Base-by-base conservation (phyloP, 257 asterid genomes). In the Scutellaria galericulata region DNA sequence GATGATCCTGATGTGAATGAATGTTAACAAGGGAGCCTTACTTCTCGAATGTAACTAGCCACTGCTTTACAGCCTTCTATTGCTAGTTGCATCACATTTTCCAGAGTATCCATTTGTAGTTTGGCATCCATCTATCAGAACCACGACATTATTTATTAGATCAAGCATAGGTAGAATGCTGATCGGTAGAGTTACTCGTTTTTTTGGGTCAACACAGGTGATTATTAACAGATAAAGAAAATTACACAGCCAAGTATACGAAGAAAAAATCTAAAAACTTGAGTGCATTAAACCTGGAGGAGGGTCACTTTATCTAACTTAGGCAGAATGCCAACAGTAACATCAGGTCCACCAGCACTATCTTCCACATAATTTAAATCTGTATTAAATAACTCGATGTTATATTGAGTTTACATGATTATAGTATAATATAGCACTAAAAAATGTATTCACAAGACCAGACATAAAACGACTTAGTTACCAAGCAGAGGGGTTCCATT, bases 331-430 rank as follows among this genome's bases (percentile, higher is more conserved):
- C 97, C 99, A 7, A 95, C 91, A 1, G 99, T 92, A 74, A 95
- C 97, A 85, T 95, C 99, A 65, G 99, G 92, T 50, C 98, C 99
- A 70, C 98, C 99, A 75, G 97, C 98, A 68, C 97, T 90, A 82
- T 95, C 99, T 80, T 95, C 99, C 65, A 84, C 80, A 73, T 92
- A 95, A 80, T 88, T 95, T 60, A 95, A 82, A 88, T 95, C 99
- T 93, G 87, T 7, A 52, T 46, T 14, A 22, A 61, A 62, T 72
- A 71, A 27, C 40, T 22, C 27, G 8, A 46, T n/a, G 41, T 66
- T 76, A 55, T n/a, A 2, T 22, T 7, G 6, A 10, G 7, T 7
- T 24, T 72, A 27, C 6, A 4, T 7, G 53, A 54, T 68, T 10
- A 45, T 35, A 20, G 18, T 54, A 64, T 40, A 18, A 14, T 24